phyloP scores from a whole-genome alignment of 768 basidiomycete species.

The Mycena chlorophos region DNA sequence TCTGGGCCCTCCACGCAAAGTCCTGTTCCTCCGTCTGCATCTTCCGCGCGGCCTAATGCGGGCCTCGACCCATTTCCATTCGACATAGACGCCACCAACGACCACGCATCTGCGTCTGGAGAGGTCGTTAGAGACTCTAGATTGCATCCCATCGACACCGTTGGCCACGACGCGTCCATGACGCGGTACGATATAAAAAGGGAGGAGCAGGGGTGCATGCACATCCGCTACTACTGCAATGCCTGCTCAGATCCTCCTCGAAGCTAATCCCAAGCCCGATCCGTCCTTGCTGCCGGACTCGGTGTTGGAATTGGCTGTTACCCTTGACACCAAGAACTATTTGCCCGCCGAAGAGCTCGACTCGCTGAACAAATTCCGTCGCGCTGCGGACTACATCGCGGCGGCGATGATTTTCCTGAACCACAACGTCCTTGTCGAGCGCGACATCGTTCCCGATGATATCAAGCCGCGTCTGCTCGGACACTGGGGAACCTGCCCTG shows the following conservation, averaged over 20 bases:
- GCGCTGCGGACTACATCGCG: conserved; percentile 69
- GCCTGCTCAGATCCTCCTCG: conserved; percentile 59
- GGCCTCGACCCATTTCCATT: too few relatives aligned
- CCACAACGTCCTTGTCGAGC: conserved; percentile 66
- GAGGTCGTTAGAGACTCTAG: not conserved
- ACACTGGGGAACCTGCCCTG: conserved; percentile 85
- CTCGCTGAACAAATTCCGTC: conserved; percentile 52
- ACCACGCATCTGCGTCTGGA: not conserved
- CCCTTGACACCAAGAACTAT: conserved; percentile 46
- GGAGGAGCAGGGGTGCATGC: too few relatives aligned
- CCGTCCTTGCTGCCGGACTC: conserved; percentile 64
- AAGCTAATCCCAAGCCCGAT: conserved; percentile 70
- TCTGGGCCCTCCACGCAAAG: too few relatives aligned
- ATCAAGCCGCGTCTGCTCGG: conserved; percentile 83
- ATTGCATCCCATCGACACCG: not conserved
- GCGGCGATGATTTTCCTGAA: conserved; percentile 89
- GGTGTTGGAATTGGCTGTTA: conserved; percentile 49
- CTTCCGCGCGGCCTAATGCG: too few relatives aligned
- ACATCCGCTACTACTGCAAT: conserved; percentile 37
- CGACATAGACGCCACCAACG: too few relatives aligned
- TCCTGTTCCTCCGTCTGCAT: too few relatives aligned
- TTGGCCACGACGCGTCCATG: conserved; percentile 7
- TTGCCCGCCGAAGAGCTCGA: conserved; percentile 53
- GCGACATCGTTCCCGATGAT: conserved; percentile 58
- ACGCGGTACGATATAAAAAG: not conserved